These are phyloP conservation scores for Colletotrichum sp. DNA, from an alignment of 2,329 filamentous ascomycete species.

Conservation along the genomic window DNA sequence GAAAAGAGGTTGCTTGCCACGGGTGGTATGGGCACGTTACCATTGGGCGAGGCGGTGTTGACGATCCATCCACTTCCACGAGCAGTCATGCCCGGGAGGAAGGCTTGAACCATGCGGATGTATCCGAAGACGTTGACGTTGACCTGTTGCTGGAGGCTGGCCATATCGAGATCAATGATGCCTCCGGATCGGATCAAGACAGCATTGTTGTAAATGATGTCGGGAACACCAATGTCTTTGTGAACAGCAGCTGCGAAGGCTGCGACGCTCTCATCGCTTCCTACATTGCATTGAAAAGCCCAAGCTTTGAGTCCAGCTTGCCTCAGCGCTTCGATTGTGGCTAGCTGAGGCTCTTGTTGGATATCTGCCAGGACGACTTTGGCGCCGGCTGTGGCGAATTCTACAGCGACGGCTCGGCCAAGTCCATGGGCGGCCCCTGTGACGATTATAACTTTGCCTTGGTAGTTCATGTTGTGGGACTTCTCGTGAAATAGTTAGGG, in stretches of 20 bases:
- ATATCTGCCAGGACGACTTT: neutral
- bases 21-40: neutral
- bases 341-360: neutral
- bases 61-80: neutral
- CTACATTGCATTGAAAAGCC: neutral
- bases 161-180: neutral
- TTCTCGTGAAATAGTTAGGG: neutral
- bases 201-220: neutral
- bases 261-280: neutral
- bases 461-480: neutral
- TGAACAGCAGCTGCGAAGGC: neutral
- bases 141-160: neutral
- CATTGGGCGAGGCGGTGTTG: neutral
- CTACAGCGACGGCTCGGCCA: accelerated
- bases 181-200: neutral
- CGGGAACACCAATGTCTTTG: neutral
- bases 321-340: neutral
- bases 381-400: neutral
- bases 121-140: neutral
- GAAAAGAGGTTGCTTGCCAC: neutral
- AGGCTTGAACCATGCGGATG: neutral
- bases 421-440: neutral
- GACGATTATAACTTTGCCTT: neutral
- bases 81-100: neutral
- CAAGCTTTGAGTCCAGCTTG: neutral